These are phyloP conservation scores for Epipyxis sp. DNA, from an alignment of 108 stramenopile genomes.

Conservation along the genomic window DNA sequence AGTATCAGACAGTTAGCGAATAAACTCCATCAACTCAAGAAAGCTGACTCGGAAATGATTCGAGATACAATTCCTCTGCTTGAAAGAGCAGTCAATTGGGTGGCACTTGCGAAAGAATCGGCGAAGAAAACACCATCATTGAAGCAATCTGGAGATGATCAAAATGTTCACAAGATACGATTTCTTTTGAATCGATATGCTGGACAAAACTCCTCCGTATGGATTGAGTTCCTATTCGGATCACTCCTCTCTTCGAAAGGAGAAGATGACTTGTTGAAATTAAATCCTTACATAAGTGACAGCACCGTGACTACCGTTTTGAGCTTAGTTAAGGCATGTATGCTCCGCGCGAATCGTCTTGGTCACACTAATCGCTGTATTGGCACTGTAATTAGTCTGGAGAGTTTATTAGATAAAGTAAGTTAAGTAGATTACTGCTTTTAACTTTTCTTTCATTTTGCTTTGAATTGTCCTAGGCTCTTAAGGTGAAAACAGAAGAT, in stretches of 20 bases:
- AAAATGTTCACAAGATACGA: too few species aligned
- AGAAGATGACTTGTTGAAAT: slow-evolving; percentile 28
- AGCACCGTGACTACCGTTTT: slow-evolving; percentile 12
- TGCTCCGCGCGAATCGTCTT: slow-evolving; percentile 39
- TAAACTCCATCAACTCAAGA: background rate
- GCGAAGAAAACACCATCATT: too few species aligned
- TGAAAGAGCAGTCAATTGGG: slow-evolving; percentile 33
- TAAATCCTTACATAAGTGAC: slow-evolving; percentile 38
- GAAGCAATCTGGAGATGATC: too few species aligned
- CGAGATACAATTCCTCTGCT: slow-evolving; percentile 32
- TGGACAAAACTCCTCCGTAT: slow-evolving; percentile 31
- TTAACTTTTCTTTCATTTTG: slow-evolving; percentile 1
- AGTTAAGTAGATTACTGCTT: too few species aligned
- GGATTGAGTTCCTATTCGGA: slow-evolving; percentile 39
- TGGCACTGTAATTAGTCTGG: slow-evolving; percentile 26
- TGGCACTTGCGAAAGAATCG: background rate
- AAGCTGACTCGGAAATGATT: slow-evolving; percentile 17
- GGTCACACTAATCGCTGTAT: slow-evolving; percentile 45
- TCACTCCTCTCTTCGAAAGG: slow-evolving; percentile 38
- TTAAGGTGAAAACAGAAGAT: background rate
- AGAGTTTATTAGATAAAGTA: background rate
- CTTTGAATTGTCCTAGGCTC: too few species aligned
- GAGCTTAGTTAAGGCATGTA: background rate
- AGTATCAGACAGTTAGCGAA: background rate
- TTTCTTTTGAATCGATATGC: slow-evolving; percentile 31